phyloP scores from a whole-genome alignment of 2,329 filamentous ascomycete species.

The Lachnellula cervina region DNA sequence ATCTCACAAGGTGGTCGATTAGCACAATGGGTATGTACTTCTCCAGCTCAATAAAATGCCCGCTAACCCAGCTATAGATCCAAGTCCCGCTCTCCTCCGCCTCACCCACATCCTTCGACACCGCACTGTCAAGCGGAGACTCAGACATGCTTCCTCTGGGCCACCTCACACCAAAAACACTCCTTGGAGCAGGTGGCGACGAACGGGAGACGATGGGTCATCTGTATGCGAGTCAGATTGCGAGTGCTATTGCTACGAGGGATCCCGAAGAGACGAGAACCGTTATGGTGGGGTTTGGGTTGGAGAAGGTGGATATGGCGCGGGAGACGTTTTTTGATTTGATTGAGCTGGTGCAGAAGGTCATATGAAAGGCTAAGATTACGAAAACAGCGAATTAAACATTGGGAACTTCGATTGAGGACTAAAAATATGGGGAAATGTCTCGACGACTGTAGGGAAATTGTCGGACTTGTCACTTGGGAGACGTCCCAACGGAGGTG shows the following conservation, averaged over 20 bases:
- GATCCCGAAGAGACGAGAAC: constrained; percentile 60
- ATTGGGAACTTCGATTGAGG: not conserved
- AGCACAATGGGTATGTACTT: constrained; percentile 75
- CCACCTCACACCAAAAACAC: constrained; percentile 78
- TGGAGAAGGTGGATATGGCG: constrained; percentile 41
- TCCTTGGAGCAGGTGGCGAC: constrained; percentile 77
- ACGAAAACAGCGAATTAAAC: too few relatives aligned
- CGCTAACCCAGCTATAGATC: constrained; percentile 44
- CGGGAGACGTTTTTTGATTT: constrained; percentile 60
- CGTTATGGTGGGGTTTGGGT: constrained; percentile 57
- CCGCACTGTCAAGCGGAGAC: constrained; percentile 35
- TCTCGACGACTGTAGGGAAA: not conserved
- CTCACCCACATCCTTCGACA: constrained; percentile 54
- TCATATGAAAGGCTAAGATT: constrained; percentile 30
- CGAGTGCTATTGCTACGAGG: constrained; percentile 68
- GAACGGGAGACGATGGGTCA: constrained; percentile 81
- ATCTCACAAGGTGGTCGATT: constrained; percentile 80
- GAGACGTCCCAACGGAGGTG: too few relatives aligned
- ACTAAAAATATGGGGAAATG: not conserved
- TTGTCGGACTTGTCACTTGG: too few relatives aligned
- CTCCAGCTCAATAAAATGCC: not conserved
- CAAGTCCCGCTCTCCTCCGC: constrained; percentile 74
- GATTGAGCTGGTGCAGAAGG: constrained; percentile 56
- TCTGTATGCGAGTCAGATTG: constrained; percentile 84
- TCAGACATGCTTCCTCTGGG: constrained; percentile 62